Percentiles rank a stretch among this genome's conserved stretches.
phyloP scores from a whole-genome alignment of 371 early-diverging fungal species.

The Actinomortierella wolfii region DNA sequence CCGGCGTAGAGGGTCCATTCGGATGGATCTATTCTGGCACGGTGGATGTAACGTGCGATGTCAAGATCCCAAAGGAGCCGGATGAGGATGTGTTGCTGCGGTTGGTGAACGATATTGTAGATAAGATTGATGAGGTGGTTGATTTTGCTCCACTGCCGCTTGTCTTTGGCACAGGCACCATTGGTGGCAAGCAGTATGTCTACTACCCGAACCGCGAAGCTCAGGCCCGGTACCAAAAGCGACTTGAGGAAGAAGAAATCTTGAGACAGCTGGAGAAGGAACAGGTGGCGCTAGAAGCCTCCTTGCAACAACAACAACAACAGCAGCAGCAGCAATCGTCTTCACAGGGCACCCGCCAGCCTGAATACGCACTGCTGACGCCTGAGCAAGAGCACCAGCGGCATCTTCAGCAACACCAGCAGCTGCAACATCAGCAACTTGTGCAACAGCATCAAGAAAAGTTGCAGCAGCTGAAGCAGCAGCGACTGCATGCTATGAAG shows the following conservation, averaged over 20 bases:
- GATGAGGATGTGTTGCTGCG: constrained; percentile 65
- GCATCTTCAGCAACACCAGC: constrained; percentile 17
- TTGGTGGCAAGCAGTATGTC: constrained; percentile 50
- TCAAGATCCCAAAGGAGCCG: constrained; percentile 72
- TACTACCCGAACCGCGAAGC: constrained; percentile 44
- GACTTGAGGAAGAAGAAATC: constrained; percentile 43
- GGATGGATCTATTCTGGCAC: constrained; percentile 94
- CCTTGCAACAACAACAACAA: neutral
- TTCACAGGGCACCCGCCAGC: too few species aligned
- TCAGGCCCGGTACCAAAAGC: constrained; percentile 32
- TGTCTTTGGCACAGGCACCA: constrained; percentile 58
- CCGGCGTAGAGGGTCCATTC: constrained; percentile 87
- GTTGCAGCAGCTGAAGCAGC: constrained; percentile 21
- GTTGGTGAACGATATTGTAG: constrained; percentile 78
- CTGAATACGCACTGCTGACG: neutral
- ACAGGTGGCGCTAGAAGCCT: too few species aligned
- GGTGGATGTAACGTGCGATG: constrained; percentile 80
- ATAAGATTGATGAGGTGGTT: constrained; percentile 75
- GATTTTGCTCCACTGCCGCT: constrained; percentile 51
- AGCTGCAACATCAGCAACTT: constrained; percentile 10
- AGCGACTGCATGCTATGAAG: constrained; percentile 11
- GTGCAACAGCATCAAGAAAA: constrained; percentile 16
- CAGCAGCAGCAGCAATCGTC: neutral
- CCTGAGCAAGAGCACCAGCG: constrained; percentile 20
- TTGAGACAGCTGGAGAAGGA: constrained; percentile 6